Base-by-base conservation (phyloP, 352 stramenopile species). In the Phytophthora agathidicida region DNA sequence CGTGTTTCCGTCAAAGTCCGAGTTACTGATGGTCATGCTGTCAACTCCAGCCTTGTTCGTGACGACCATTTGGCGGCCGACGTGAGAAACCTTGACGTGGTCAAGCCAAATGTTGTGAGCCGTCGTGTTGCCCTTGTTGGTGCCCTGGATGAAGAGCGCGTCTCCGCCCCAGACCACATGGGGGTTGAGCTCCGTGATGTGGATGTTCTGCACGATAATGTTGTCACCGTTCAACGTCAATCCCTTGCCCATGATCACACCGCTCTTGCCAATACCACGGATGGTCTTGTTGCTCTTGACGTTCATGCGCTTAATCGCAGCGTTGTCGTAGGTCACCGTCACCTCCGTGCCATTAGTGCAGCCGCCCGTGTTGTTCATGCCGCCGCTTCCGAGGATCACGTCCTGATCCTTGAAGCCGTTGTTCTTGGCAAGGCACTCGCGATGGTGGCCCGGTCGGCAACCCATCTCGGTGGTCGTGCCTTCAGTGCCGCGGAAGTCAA, bases 101-200 rank as follows among this genome's bases (percentile, higher is more conserved):
- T 86, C 69, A 22, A 83, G 39, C 75, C 73, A 86, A 37, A 79
- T 63, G 33, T 73, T 71, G 37, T 76, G 53, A 50, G 66, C 49
- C 1, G 64, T 20, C 2, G 38, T 54, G 19, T 50, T 64, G 23
- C 52, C 54, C 41, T 49, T 60, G 44, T 62, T 68, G n/a, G 52
- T 55, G 20, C 66, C 61, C 19, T 60, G 45, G 10, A 71, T 62
- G 10, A 58, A 63, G 31, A 73, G 52, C 14, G 59, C 65, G 20
- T 73, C 64, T 16, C 64, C 64, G 2, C 64, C 64, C 65, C 65
- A 73, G 28, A 84, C 56, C 9, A 77, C 20, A 38, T 84, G 71
- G 3, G 49, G 71, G 69, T 84, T 84, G 16, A 83, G 44, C 39
- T 83, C 59, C 22, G 67, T 80, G 48, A 83, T 71, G 67, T 83